Base-by-base conservation (phyloP, 2,329 filamentous ascomycete species). In the Lachnellula hyalina region DNA sequence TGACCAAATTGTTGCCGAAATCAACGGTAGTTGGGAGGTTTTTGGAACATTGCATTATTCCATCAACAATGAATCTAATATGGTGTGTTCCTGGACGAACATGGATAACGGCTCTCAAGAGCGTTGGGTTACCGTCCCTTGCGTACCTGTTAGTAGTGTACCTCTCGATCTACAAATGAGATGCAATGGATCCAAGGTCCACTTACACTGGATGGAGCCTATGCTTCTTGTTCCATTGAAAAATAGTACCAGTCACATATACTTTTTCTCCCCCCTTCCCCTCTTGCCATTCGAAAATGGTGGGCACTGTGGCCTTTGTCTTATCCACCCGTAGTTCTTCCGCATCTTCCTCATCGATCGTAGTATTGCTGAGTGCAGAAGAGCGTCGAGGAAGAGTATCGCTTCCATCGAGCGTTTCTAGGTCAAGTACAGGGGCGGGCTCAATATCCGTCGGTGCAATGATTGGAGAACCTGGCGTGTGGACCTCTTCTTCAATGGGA, bases 221-320 rank as follows among this genome's bases (percentile, higher is more conserved):
- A 70, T 92, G 95, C 74, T 97, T 97, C 70, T 88, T 87, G 73
- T 95, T 91, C 94, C 94, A 99, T 70, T 93, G 89, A 65, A 96
- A 95, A 69, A 97, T 96, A 19, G 94, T 97, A 61, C 93, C 93
- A 0, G 94, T 99, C 46, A 99, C 91, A 71, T 96, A 99, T 61
- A 97, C 84, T 72, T 92, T 95, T 55, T 96, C 89, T 55, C 89
- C 92, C 51, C 84, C 84, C 8, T 48, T 51, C 83, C 81, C 61
- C 81, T 65, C 57, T 44, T 57, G 82, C 94, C 94, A 99, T 72
- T 95, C 89, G 55, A 99, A 84, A 55, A 82, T 76, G 1, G 90
- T 96, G 2, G 90, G 89, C 42, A 97, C 89, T 7, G 89, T 89
- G 40, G 88, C 87, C 59, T 86, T 82, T 17, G 84, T 84, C 71